Conservation (phyloP, 805 yeast species). For the Spathaspora girioi region DNA sequence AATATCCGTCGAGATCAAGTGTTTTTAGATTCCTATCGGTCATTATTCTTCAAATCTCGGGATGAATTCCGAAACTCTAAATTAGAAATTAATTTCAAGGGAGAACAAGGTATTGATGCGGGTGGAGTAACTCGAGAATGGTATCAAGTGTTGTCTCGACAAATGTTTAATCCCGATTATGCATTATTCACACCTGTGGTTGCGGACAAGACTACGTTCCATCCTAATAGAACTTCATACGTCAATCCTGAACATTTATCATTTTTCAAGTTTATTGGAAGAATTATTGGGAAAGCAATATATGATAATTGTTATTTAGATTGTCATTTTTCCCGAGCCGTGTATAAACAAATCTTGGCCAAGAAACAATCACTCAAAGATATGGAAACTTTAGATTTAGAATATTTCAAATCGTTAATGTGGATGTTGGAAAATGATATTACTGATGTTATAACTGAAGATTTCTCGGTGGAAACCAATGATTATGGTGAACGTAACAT, state of each 20-base stretch:
- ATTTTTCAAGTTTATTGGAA: conserved; percentile 91
- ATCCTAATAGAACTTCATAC: conserved; percentile 89
- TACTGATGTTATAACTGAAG: conserved; percentile 91
- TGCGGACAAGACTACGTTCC: conserved; percentile 89
- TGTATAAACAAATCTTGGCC: conserved; percentile 82
- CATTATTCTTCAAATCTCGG: conserved; percentile 72
- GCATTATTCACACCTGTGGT: conserved; percentile 90
- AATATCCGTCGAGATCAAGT: conserved; percentile 85
- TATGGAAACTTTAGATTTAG: conserved; percentile 90
- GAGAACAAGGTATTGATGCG: conserved; percentile 96
- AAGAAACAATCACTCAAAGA: conserved; percentile 82
- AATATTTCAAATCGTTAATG: conserved; percentile 83
- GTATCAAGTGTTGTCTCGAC: conserved; percentile 91
- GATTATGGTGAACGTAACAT: conserved; percentile 88
- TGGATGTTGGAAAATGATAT: conserved; percentile 98
- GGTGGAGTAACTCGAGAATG: conserved; percentile 98
- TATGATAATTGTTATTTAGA: conserved; percentile 82
- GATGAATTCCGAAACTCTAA: conserved; percentile 71
- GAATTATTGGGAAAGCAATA: conserved; percentile 91
- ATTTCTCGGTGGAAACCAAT: conserved; percentile 88
- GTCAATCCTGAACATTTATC: conserved; percentile 91
- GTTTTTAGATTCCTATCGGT: conserved; percentile 83
- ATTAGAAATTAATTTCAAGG: conserved; percentile 78
- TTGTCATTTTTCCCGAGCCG: conserved; percentile 93
- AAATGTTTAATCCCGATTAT: conserved; percentile 94